phyloP scores from a whole-genome alignment of 192 early-diverging fungal species.

The Coemansia guatemalensis region DNA sequence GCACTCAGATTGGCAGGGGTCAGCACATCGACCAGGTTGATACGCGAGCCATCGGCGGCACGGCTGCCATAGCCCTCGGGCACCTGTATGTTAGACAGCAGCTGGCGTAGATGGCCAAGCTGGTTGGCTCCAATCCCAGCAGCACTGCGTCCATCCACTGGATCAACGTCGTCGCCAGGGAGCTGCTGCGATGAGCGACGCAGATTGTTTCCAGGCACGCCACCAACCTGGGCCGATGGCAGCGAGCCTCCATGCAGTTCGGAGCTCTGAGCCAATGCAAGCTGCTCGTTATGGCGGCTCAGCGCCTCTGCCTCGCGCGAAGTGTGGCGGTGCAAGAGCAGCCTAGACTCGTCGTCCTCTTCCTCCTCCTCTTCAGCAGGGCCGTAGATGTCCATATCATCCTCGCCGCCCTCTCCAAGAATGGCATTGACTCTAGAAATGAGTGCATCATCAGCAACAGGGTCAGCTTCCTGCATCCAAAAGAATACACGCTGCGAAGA shows the following conservation, averaged over 20 bases:
- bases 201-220: conserved; percentile 24
- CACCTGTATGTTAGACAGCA: conserved; percentile 30
- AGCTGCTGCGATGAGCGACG: conserved; percentile 16
- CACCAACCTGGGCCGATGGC: conserved; percentile 41
- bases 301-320: conserved; percentile 30
- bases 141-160: not conserved
- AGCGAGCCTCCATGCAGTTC: conserved; percentile 11
- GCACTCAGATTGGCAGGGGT: conserved; percentile 29
- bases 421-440: conserved; percentile 58
- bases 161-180: conserved; percentile 32
- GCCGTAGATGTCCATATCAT: conserved; percentile 15
- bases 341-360: conserved; percentile 8
- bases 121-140: conserved; percentile 18
- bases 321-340: conserved; percentile 5
- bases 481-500: conserved; percentile 77
- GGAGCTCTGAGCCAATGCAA: conserved; percentile 29
- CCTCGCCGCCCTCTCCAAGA: conserved; percentile 46
- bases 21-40: conserved; percentile 45
- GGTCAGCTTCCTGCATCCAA: conserved; percentile 77
- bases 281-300: conserved; percentile 40
- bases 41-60: not conserved
- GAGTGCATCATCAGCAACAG: conserved; percentile 60
- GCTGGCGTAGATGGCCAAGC: conserved; percentile 31
- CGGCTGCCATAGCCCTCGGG: conserved; percentile 8
- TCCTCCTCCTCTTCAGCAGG: conserved; percentile 20